phyloP scores from a whole-genome alignment of 1,284 basidiomycete species.

The Coniferiporia sulphurascens region DNA sequence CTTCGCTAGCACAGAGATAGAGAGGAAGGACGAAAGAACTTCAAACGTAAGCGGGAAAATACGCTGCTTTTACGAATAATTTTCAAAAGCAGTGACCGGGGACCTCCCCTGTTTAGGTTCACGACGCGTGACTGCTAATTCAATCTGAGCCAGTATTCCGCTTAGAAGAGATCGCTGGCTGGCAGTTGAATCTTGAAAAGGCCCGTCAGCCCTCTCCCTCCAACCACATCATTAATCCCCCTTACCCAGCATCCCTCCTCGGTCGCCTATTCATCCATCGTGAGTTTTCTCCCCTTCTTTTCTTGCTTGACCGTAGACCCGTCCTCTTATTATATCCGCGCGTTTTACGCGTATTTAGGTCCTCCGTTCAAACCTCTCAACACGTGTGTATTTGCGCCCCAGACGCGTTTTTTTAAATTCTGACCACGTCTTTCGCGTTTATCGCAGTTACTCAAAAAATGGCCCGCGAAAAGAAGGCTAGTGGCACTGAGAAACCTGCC shows the following conservation, averaged over 20 bases:
- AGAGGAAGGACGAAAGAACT: too few species aligned
- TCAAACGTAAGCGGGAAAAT: too few species aligned
- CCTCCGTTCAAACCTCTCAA: conserved; percentile 6
- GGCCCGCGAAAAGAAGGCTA: conserved; percentile 29
- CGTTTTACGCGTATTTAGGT: conserved; percentile 4
- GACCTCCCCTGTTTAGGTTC: neutral
- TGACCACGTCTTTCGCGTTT: conserved; percentile 5
- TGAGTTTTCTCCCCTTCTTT: conserved; percentile 6
- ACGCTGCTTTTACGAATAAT: too few species aligned
- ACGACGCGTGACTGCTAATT: conserved; percentile 14
- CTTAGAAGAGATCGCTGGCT: conserved; percentile 14
- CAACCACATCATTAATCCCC: conserved; percentile 16
- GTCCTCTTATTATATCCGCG: neutral
- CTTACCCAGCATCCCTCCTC: conserved; percentile 7
- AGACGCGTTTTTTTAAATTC: conserved; percentile 17
- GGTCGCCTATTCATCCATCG: neutral
- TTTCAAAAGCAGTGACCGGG: conserved; percentile 5
- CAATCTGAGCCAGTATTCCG: conserved; percentile 13
- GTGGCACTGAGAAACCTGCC: conserved; percentile 27
- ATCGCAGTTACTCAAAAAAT: conserved; percentile 20
- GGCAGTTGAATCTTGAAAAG: conserved; percentile 16
- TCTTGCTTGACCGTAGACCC: neutral
- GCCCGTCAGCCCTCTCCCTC: conserved; percentile 15
- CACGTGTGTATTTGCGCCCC: conserved; percentile 13
- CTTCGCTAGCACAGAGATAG: too few species aligned